These are phyloP conservation scores for Cryphonectria nitschkei DNA, from an alignment of 2,329 filamentous ascomycete genomes.

Conservation along the genomic window DNA sequence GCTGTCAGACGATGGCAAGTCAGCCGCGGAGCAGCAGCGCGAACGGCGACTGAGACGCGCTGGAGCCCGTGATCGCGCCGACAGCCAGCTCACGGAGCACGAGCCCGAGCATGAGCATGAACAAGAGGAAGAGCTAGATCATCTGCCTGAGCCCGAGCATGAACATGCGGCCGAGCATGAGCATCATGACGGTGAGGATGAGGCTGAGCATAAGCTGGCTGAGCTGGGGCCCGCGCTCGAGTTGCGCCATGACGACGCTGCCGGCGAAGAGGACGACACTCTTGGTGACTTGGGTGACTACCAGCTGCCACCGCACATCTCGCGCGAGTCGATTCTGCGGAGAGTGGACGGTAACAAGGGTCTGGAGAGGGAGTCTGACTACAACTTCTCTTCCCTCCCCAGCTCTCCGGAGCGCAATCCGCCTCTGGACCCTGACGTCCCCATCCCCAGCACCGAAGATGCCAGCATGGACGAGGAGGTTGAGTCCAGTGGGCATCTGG, in stretches of 20 bases:
- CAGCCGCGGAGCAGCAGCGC: constrained; percentile 66
- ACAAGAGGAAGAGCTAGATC: constrained; percentile 22
- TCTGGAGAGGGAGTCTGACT: constrained; percentile 63
- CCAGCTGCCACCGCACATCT: constrained; percentile 77
- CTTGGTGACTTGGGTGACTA: constrained; percentile 67
- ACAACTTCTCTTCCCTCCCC: constrained; percentile 65
- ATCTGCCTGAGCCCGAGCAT: constrained; percentile 35
- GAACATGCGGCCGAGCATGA: constrained; percentile 40
- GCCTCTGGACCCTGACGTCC: constrained; percentile 81
- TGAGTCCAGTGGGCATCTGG: constrained; percentile 60
- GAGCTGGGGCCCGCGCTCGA: constrained; percentile 50
- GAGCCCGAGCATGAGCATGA: constrained; percentile 36
- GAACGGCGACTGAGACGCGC: constrained; percentile 71
- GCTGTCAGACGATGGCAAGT: constrained; percentile 71
- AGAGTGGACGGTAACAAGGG: constrained; percentile 73
- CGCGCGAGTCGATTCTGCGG: constrained; percentile 88
- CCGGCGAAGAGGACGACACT: constrained; percentile 61
- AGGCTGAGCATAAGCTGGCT: constrained; percentile 40
- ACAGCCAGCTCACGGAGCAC: constrained; percentile 50
- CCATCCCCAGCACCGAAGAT: constrained; percentile 85
- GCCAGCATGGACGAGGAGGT: constrained; percentile 62
- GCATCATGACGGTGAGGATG: constrained; percentile 25
- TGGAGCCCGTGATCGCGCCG: constrained; percentile 47
- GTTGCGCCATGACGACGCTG: constrained; percentile 43
- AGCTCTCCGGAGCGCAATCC: constrained; percentile 62